These are phyloP conservation scores for Heritiera fomes DNA, from an alignment of 345 rosid genomes.

Conservation along the genomic window DNA sequence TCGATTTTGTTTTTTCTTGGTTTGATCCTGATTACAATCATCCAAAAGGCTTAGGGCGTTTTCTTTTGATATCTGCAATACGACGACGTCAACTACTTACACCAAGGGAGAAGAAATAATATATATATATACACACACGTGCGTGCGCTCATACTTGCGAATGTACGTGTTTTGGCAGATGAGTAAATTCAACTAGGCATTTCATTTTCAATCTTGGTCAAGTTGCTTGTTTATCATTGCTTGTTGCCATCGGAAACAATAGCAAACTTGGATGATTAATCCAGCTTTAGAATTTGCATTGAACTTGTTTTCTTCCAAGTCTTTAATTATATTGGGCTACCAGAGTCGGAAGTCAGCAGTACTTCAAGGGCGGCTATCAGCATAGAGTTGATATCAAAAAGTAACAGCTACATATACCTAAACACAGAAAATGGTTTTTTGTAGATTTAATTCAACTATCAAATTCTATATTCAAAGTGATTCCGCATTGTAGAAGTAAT, in stretches of 20 bases:
- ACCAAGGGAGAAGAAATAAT: too few relatives aligned
- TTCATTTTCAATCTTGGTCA: background rate
- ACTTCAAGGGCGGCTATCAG: background rate
- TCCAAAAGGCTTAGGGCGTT: background rate
- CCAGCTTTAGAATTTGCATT: background rate
- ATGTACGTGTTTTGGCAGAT: background rate
- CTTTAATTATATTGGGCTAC: background rate
- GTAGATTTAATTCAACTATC: background rate
- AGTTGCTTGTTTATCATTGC: background rate
- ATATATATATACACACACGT: background rate
- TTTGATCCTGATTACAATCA: background rate
- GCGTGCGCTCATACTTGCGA: too few relatives aligned
- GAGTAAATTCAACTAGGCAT: background rate
- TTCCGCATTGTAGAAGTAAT: background rate
- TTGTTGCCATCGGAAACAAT: background rate
- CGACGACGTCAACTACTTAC: background rate
- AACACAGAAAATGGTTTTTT: background rate
- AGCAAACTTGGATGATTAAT: background rate
- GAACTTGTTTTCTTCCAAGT: slow-evolving; percentile 2
- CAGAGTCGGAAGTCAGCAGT: background rate
- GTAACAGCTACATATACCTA: background rate
- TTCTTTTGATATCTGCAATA: background rate
- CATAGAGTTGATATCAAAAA: background rate
- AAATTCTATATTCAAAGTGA: background rate
- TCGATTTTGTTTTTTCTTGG: background rate